Percentiles rank a stretch among this genome's conserved stretches.
Conservation (phyloP, 768 basidiomycete species). For the Psilocybe sp. region DNA sequence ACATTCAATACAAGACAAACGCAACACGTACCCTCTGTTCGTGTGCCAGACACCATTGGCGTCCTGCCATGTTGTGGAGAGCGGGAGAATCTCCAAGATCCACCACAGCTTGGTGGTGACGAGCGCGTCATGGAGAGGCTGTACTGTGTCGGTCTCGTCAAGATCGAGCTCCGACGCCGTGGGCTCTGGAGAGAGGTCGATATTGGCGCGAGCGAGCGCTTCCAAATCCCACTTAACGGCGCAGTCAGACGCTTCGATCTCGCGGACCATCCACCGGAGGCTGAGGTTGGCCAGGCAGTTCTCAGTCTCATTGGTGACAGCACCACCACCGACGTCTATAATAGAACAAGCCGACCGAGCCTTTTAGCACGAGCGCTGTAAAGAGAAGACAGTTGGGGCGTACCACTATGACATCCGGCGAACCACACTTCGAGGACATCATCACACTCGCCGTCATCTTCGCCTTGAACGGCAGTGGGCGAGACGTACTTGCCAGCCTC, state of each 20-base stretch:
- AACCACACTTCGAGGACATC: slow-evolving; percentile 85
- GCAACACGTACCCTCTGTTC: slow-evolving; percentile 48
- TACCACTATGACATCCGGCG: slow-evolving; percentile 67
- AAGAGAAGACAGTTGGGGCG: slow-evolving; percentile 17
- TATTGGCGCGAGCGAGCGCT: slow-evolving; percentile 44
- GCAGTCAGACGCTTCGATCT: slow-evolving; percentile 55
- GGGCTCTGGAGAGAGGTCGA: slow-evolving; percentile 19
- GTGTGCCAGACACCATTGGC: slow-evolving; percentile 49
- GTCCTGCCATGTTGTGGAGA: slow-evolving; percentile 56
- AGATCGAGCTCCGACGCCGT: slow-evolving; percentile 14
- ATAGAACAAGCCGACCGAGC: slow-evolving; percentile 1
- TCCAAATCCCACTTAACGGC: slow-evolving; percentile 55
- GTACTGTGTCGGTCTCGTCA: slow-evolving; percentile 38
- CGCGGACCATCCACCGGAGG: slow-evolving; percentile 78
- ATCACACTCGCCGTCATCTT: slow-evolving; percentile 12
- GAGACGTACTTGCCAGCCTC: slow-evolving; percentile 12
- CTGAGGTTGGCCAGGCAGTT: slow-evolving; percentile 56
- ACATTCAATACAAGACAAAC: neutral
- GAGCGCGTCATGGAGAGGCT: slow-evolving; percentile 55
- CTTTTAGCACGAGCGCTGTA: neutral
- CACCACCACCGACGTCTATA: slow-evolving; percentile 71
- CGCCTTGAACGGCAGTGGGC: slow-evolving; percentile 1
- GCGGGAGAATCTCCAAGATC: slow-evolving; percentile 68
- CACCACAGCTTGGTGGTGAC: slow-evolving; percentile 51
- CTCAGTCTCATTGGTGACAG: slow-evolving; percentile 38